Conservation (phyloP, 176 grass and related monocot genomes). For the Triticum timopheevii region DNA sequence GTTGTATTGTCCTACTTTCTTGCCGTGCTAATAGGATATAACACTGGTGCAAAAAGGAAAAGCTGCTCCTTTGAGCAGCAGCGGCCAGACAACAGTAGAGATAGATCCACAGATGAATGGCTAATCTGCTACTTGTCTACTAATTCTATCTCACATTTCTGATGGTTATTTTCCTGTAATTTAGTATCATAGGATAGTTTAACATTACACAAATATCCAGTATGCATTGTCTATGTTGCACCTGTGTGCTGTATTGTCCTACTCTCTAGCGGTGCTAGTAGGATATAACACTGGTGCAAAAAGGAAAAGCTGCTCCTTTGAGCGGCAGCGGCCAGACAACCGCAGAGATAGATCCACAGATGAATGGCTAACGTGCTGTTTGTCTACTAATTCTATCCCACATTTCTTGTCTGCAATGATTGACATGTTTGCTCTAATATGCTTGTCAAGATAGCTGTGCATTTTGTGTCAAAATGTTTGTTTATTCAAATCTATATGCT, state of each 20-base stretch:
- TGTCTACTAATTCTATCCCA: background rate
- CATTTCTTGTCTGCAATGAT: background rate
- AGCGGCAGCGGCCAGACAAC: background rate
- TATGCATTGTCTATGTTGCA: background rate
- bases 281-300: background rate
- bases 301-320: background rate
- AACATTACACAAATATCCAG: background rate
- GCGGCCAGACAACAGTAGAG: background rate
- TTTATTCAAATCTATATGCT: too few species aligned
- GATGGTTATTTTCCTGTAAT: background rate
- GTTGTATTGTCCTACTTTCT: background rate
- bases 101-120: background rate
- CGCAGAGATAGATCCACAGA: background rate
- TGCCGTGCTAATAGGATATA: background rate
- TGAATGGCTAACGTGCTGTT: background rate
- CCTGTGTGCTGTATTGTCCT: background rate
- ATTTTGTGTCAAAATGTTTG: too few species aligned
- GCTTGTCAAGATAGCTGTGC: background rate
- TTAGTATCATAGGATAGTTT: background rate
- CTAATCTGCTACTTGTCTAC: background rate
- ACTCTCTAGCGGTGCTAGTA: background rate
- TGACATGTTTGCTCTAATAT: background rate
- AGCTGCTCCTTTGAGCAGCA: background rate
- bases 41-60: background rate
- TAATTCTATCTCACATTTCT: background rate